Evolutionary conservation across 2,329 filamentous ascomycete species (phyloP), one percentile per base, ranked within the genome.

Genomic region (Dactylellina leptospora): DNA sequence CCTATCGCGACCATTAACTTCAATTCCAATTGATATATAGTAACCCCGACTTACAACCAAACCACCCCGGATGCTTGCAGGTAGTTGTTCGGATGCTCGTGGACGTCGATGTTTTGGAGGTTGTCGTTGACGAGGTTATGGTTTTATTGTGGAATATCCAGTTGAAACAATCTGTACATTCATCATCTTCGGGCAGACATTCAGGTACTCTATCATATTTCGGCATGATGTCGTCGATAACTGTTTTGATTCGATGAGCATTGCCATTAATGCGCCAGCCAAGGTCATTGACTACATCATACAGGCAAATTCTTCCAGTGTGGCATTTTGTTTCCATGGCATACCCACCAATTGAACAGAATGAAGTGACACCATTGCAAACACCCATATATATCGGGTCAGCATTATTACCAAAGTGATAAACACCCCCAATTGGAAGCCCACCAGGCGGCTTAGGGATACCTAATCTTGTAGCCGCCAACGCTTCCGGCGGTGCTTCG

Each of bases 131-230:
- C 74, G 93, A 89, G 1, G 90, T 95, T 27, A 90, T 90, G 78
- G 97, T 97, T 79, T 92, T 96, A 80, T 93, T 89, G 78, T 91
- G 96, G 83, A 92, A 96, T 77, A 96, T 96, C 95, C 95, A 97
- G 62, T 89, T 88, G 66, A 87, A 91, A 77, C 93, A 97, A 79
- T 99, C 95, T 40, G 90, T 87, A 78, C 95, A 97, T 74, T 87
- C 83, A 56, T 92, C 88, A 20, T 87, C 84, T 4, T 93, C 93
- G 27, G 85, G 83, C 59, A 85, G 85, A 80, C 95, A 97, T 75
- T 86, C 82, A 0, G 95, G 90, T 0, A 96, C 91, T 2, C 84
- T 82, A 74, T 96, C 90, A 77, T 97, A 97, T 76, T 88, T 88
- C 77, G 89, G 84, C 73, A 97, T 85, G 2, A 99, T 91, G 78